Evolutionary conservation across 192 early-diverging fungal species (phyloP).

Genomic region (Ambispora gerdemannii): DNA sequence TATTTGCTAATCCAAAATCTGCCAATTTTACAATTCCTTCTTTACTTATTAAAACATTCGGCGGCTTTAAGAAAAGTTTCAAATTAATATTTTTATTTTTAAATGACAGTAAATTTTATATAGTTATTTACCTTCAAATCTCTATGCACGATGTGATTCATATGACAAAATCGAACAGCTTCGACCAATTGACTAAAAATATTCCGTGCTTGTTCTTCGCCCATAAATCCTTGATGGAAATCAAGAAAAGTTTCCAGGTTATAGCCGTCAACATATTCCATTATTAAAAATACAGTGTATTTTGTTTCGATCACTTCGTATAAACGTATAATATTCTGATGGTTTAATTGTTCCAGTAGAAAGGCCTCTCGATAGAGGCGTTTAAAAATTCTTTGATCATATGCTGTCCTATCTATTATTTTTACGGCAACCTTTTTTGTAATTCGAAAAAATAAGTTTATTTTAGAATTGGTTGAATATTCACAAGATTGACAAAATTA

Average conservation of each 20-base stretch:
- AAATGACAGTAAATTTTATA: neutral
- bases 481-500: neutral
- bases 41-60: slow-evolving; percentile 78
- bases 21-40: slow-evolving; percentile 76
- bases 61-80: slow-evolving; percentile 38
- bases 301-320: slow-evolving; percentile 78
- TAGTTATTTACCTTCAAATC: slow-evolving; percentile 79
- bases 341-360: slow-evolving; percentile 81
- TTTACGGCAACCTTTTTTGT: slow-evolving; percentile 38
- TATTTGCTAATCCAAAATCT: slow-evolving; percentile 90
- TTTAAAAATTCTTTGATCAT: slow-evolving; percentile 51
- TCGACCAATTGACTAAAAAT: slow-evolving; percentile 83
- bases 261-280: slow-evolving; percentile 74
- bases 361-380: slow-evolving; percentile 76
- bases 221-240: slow-evolving; percentile 66
- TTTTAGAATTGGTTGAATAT: neutral
- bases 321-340: slow-evolving; percentile 86
- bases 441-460: neutral
- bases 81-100: neutral
- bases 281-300: slow-evolving; percentile 78
- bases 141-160: slow-evolving; percentile 72
- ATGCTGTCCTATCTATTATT: slow-evolving; percentile 52
- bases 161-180: slow-evolving; percentile 72
- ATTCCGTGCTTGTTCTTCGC: slow-evolving; percentile 80
- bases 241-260: slow-evolving; percentile 88